phyloP scores from a whole-genome alignment of 352 stramenopile genomes.

The Pseudoperonospora humuli region DNA sequence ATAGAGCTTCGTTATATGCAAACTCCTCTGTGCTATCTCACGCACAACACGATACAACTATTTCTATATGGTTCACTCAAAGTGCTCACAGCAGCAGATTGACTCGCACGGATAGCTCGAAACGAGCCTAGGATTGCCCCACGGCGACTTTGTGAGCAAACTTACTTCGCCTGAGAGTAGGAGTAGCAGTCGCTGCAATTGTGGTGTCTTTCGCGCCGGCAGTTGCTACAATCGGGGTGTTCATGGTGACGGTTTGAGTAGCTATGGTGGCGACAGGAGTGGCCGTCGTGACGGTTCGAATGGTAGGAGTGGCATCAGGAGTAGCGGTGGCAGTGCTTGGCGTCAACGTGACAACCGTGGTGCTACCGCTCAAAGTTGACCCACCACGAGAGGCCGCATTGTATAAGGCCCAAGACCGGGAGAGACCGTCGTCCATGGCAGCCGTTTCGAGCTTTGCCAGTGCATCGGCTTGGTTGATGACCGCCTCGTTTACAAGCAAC shows the following conservation, averaged over 20 bases:
- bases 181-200: not conserved
- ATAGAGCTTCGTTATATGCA: too few relatives aligned
- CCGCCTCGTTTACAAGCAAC: conserved; percentile 64
- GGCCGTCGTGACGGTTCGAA: not conserved
- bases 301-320: conserved; percentile 2
- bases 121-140: conserved; percentile 10
- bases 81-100: conserved; percentile 5
- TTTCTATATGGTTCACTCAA: too few relatives aligned
- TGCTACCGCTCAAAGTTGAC: conserved; percentile 14
- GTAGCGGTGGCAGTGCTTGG: conserved; percentile 7
- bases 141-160: conserved; percentile 11
- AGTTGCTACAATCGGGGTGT: not conserved
- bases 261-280: not conserved
- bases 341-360: conserved; percentile 1
- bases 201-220: not conserved
- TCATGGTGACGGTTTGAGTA: not conserved
- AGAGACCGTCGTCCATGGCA: conserved; percentile 58
- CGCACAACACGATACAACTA: too few relatives aligned
- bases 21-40: too few relatives aligned
- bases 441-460: conserved; percentile 36
- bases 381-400: conserved; percentile 37
- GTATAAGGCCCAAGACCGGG: conserved; percentile 64
- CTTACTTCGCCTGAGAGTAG: not conserved
- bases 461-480: conserved; percentile 44
- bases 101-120: not conserved